Conservation (phyloP, 2,329 filamentous ascomycete genomes). For the Diaporthe ilicicola region DNA sequence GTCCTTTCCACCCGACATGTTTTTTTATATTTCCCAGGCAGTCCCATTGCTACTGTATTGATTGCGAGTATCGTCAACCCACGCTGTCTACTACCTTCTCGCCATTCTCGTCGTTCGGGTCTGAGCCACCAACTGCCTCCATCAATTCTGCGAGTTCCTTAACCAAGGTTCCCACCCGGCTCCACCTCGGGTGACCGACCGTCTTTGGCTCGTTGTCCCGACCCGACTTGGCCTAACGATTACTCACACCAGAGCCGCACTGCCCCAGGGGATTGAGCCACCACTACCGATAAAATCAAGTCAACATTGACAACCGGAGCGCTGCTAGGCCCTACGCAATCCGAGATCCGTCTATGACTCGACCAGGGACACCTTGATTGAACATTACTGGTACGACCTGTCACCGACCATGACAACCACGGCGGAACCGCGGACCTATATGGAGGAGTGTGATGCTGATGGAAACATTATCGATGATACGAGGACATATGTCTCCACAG, state of each 20-base stretch:
- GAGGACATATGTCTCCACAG: slow-evolving; percentile 56
- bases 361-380: slow-evolving; percentile 3
- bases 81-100: not conserved
- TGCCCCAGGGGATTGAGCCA: not conserved
- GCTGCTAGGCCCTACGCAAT: not conserved
- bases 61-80: not conserved
- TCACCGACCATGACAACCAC: slow-evolving; percentile 52
- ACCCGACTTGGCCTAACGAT: slow-evolving; percentile 26
- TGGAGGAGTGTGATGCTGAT: slow-evolving; percentile 62
- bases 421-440: slow-evolving; percentile 50
- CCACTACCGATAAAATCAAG: slow-evolving; percentile 26
- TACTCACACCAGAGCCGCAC: slow-evolving; percentile 19
- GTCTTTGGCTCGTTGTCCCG: slow-evolving; percentile 28
- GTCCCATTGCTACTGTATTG: not conserved
- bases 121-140: not conserved
- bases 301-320: not conserved
- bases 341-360: slow-evolving; percentile 7
- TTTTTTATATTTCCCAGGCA: not conserved
- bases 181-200: slow-evolving; percentile 28
- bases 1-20: slow-evolving; percentile 16
- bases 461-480: slow-evolving; percentile 51
- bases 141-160: slow-evolving; percentile 32
- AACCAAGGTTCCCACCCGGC: slow-evolving; percentile 25
- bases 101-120: not conserved
- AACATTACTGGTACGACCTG: not conserved